Percentiles rank a stretch among this genome's conserved stretches.
phyloP scores from a whole-genome alignment of 306 rosid species.

The Trifolium dubium region DNA sequence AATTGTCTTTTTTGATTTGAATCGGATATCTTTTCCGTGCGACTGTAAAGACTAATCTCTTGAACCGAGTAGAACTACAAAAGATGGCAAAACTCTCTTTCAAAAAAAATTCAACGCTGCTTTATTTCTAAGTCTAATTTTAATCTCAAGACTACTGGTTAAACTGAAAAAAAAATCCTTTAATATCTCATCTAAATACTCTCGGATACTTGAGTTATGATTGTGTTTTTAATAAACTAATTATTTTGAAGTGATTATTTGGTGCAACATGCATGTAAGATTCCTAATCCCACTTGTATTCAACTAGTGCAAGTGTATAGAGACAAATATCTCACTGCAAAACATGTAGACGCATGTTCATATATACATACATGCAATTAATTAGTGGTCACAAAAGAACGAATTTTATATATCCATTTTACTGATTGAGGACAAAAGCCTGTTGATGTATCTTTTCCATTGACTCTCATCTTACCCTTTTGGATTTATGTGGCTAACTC shows the following conservation, averaged over 20 bases:
- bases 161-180: too few relatives aligned
- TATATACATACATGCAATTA: neutral
- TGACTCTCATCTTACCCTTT: slow-evolving; percentile 12
- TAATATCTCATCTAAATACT: too few relatives aligned
- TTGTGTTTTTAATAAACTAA: neutral
- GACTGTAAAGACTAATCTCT: too few relatives aligned
- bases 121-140: too few relatives aligned
- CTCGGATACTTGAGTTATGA: too few relatives aligned
- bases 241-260: neutral
- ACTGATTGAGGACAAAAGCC: neutral
- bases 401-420: slow-evolving; percentile 3
- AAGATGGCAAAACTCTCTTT: too few relatives aligned
- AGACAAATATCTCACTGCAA: slow-evolving; percentile 27
- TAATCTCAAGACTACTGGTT: too few relatives aligned
- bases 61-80: too few relatives aligned
- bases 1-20: too few relatives aligned
- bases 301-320: neutral
- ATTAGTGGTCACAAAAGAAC: slow-evolving; percentile 6
- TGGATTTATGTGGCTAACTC: slow-evolving; percentile 3
- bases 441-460: slow-evolving; percentile 1
- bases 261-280: neutral
- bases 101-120: too few relatives aligned
- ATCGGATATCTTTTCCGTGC: too few relatives aligned
- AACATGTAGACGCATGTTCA: neutral
- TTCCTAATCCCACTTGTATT: slow-evolving; percentile 20